Evolutionary conservation across 441 rosid species (phyloP).

Genomic region (Omphalea diandra): DNA sequence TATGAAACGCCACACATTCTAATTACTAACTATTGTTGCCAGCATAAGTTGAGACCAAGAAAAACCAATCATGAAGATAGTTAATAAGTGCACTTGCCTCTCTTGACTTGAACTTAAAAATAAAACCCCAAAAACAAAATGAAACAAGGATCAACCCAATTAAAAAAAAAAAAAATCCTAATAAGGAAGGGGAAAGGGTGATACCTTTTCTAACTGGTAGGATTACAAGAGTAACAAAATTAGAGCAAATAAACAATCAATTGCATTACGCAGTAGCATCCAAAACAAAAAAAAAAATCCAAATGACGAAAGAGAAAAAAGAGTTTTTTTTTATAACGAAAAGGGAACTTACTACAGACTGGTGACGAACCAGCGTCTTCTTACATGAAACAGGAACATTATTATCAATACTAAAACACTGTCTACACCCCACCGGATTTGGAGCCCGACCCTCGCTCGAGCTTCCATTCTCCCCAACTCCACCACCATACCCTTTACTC

Average conservation of each 20-base stretch:
- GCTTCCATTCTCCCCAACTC: slow-evolving; percentile 45
- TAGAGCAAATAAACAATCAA: background rate
- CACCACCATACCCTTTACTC: slow-evolving; percentile 37
- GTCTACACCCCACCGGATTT: slow-evolving; percentile 41
- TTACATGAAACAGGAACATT: slow-evolving; percentile 36
- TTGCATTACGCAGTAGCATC: background rate
- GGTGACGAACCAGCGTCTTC: slow-evolving; percentile 69
- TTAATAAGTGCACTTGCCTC: background rate
- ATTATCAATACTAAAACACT: slow-evolving; percentile 34
- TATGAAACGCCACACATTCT: background rate
- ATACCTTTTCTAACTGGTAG: too few species aligned
- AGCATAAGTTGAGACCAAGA: background rate
- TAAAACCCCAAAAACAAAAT: background rate
- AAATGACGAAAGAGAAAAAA: background rate
- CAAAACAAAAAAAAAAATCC: background rate
- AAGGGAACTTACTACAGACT: slow-evolving; percentile 56
- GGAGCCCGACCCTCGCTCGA: slow-evolving; percentile 70
- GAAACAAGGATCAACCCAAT: too few species aligned
- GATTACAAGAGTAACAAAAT: background rate
- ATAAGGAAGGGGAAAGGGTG: too few species aligned
- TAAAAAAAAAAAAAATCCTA: background rate
- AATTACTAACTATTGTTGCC: background rate
- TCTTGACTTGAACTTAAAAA: background rate
- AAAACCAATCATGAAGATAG: background rate
- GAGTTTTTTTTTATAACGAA: too few species aligned